Evolutionary conservation across 1,284 basidiomycete species (phyloP), one percentile per base, ranked within the genome.

Genomic region (Heterobasidion annosum): DNA sequence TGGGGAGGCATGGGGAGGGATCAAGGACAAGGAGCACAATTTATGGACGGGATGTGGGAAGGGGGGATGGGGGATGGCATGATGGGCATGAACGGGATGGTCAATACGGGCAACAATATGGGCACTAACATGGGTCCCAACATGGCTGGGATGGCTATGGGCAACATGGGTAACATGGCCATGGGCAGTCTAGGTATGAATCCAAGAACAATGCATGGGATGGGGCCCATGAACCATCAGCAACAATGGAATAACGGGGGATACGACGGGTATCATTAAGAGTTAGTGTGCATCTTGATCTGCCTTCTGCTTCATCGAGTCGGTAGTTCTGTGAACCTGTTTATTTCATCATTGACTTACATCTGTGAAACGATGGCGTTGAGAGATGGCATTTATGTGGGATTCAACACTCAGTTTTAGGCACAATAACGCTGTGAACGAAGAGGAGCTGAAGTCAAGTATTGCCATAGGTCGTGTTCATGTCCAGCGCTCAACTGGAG

Each of bases 221-320:
- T 69, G 62, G 62, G 54, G 9, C 60, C 59, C 8, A 66, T 72
- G 66, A 56, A 55, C 9, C 59, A 50, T 13, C 56, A 51, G 15
- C 68, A 69, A 53, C 70, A 71, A 18, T 71, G 68, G 69, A 68
- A 55, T 45, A 63, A 65, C 8, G 60, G 58, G 7, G 54, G 56
- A 15, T 59, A 45, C 37, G 57, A 54, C 5, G 59, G 58, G n/a
- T 58, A 56, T 34, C 53, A 58, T 33, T 8, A 25, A 15, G 4
- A 25, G 25, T 5, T 25, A 25, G 25, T 25, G 3, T 5, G 25
- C 4, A 3, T 25, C 25, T 25, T 25, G 25, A 3, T 25, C 5
- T 25, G 25, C 4, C 25, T 5, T 25, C 25, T 25, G 25, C 25
- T 25, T 25, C 25, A 25, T 25, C 4, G 25, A 25, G 25, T 25